A percentile compares a stretch with the other conserved stretches of the same genome.
These are phyloP conservation scores for Spatholobus suberectus DNA, from an alignment of 306 rosid species.

Conservation along the genomic window DNA sequence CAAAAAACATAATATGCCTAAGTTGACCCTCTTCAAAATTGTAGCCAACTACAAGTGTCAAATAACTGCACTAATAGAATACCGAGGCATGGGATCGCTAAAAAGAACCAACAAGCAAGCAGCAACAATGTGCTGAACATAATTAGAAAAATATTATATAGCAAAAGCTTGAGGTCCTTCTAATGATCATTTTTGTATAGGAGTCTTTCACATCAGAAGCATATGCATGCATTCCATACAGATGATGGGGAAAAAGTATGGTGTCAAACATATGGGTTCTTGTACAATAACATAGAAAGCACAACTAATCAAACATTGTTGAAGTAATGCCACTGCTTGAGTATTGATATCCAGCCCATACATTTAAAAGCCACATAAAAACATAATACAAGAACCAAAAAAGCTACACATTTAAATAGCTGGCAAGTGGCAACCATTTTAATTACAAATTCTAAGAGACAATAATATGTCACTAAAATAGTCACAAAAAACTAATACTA, in stretches of 20 bases:
- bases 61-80: conserved; percentile 18
- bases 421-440: background rate
- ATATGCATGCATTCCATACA: background rate
- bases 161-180: conserved; percentile 22
- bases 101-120: conserved; percentile 16
- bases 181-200: background rate
- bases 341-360: background rate
- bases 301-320: background rate
- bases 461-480: background rate
- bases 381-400: background rate
- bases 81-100: conserved; percentile 6
- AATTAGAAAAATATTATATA: conserved; percentile 9
- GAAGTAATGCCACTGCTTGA: background rate
- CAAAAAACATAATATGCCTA: background rate
- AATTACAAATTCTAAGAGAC: conserved; percentile 2
- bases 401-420: background rate
- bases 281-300: background rate
- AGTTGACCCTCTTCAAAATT: conserved; percentile 15
- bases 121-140: conserved; percentile 14
- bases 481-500: background rate
- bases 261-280: background rate
- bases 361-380: background rate
- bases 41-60: background rate
- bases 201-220: background rate
- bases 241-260: background rate